phyloP scores from a whole-genome alignment of 202 grass and related monocot genomes.

The Cymbopogon flexuosus region DNA sequence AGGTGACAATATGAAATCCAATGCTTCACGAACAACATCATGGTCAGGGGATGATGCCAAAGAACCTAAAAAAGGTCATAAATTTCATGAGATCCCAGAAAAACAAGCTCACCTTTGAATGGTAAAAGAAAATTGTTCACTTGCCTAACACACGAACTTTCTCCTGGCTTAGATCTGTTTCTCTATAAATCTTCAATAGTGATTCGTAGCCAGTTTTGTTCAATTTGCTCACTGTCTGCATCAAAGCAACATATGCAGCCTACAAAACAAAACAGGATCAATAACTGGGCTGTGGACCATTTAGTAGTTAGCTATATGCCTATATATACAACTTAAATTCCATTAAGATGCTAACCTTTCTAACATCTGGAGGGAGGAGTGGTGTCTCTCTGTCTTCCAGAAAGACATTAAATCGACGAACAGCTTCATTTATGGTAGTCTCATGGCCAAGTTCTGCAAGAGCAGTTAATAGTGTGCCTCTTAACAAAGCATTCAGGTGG shows the following conservation, averaged over 20 bases:
- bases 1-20: conserved; percentile 58
- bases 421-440: conserved; percentile 67
- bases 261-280: conserved; percentile 42
- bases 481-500: conserved; percentile 69
- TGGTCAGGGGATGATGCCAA: conserved; percentile 71
- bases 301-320: background rate
- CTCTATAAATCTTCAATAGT: conserved; percentile 75
- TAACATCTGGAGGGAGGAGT: conserved; percentile 76
- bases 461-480: conserved; percentile 66
- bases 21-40: conserved; percentile 63
- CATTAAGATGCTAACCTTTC: conserved; percentile 50
- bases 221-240: conserved; percentile 68
- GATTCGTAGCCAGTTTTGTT: conserved; percentile 76
- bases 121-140: background rate
- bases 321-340: conserved; percentile 1
- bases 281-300: background rate
- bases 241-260: conserved; percentile 81
- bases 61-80: conserved; percentile 47
- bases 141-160: conserved; percentile 86
- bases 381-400: conserved; percentile 67
- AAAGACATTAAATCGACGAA: conserved; percentile 61
- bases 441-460: conserved; percentile 71
- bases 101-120: background rate
- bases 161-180: conserved; percentile 94
- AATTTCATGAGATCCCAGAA: background rate